Evolutionary conservation across 495 filamentous ascomycete species (phyloP).

Genomic region (Apodospora peruviana): DNA sequence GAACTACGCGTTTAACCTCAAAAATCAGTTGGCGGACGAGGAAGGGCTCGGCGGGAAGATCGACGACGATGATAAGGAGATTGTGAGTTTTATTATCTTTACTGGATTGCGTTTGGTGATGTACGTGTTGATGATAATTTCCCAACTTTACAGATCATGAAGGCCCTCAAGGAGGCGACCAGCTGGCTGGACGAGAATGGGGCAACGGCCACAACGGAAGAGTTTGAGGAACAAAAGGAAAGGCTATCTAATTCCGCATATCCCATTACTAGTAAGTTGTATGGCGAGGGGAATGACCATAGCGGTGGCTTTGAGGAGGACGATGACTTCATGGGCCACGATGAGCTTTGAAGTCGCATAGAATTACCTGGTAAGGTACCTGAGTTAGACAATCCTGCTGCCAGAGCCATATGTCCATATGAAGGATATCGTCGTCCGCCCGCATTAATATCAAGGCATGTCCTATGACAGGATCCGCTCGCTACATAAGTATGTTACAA

Average conservation of each 20-base stretch:
- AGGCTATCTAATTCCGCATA: constrained; percentile 84
- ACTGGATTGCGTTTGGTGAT: background rate
- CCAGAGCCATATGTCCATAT: no score
- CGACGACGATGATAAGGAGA: constrained; percentile 89
- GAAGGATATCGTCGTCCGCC: no score
- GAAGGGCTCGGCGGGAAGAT: constrained; percentile 90
- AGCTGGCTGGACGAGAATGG: constrained; percentile 93
- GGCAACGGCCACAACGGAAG: constrained; percentile 72
- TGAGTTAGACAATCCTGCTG: no score
- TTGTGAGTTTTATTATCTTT: constrained; percentile 42
- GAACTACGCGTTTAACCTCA: constrained; percentile 92
- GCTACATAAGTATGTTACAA: no score
- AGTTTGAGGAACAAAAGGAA: constrained; percentile 97
- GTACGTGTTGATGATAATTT: constrained; percentile 21
- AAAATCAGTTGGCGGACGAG: constrained; percentile 91
- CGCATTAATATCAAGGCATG: no score
- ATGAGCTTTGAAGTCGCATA: constrained; percentile 12
- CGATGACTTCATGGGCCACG: constrained; percentile 1
- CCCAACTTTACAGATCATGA: constrained; percentile 57
- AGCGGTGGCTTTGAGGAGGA: background rate
- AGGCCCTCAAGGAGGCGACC: constrained; percentile 83
- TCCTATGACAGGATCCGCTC: no score
- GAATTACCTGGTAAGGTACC: background rate
- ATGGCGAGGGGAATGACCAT: constrained; percentile 39
- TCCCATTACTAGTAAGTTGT: constrained; percentile 90